Conservation (phyloP, 2,329 filamentous ascomycete genomes). For the Paracamarosporium sp. region DNA sequence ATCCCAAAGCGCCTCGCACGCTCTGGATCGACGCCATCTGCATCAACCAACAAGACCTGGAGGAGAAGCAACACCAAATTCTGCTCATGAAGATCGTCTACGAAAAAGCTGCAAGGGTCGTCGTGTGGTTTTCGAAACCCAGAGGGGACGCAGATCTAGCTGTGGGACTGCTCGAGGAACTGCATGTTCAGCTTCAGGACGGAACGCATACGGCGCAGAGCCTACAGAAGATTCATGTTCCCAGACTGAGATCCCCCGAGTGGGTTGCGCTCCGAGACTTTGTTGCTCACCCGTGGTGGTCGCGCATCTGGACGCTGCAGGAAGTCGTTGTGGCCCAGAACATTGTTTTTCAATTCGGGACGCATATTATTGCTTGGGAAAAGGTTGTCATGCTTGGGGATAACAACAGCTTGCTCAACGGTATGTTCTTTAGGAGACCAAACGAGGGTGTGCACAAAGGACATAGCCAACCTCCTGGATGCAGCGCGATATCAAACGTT, state of each 20-base stretch:
- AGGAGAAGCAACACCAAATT: slow-evolving; percentile 4
- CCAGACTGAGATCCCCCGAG: background rate
- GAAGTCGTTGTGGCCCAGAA: background rate
- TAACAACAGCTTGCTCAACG: background rate
- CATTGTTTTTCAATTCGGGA: background rate
- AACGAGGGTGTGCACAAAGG: no score
- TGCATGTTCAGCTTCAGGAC: background rate
- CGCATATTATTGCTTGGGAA: background rate
- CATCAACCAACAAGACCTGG: slow-evolving; percentile 8
- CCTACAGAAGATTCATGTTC: background rate
- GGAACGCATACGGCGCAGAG: background rate
- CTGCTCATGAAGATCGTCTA: slow-evolving; percentile 8
- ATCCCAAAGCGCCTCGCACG: background rate
- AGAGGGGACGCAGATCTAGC: background rate
- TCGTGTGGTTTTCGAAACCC: background rate
- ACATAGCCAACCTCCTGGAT: background rate
- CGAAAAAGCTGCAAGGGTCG: background rate
- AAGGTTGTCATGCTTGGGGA: background rate
- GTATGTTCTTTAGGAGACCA: background rate
- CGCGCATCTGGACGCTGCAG: background rate
- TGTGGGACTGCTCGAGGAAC: background rate
- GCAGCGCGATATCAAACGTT: background rate
- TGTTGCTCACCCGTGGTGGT: background rate
- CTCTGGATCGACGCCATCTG: slow-evolving; percentile 16
- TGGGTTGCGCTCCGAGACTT: background rate